Base-by-base conservation (phyloP, 306 rosid genomes). In the Quercus agrifolia region DNA sequence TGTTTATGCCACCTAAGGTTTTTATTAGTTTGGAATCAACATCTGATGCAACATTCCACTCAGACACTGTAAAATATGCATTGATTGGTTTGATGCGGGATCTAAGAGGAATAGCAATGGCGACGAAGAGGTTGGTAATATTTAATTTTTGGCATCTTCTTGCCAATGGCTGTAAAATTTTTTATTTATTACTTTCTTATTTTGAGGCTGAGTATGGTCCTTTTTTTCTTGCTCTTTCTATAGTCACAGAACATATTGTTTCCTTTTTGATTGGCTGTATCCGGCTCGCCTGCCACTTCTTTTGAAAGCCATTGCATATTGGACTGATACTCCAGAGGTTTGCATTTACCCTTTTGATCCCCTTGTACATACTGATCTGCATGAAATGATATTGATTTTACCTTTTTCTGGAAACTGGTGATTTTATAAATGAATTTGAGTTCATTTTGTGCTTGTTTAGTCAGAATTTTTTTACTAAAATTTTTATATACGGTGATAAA, bases 231-330 rank as follows among this genome's bases (percentile, higher is more conserved):
- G 66, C 33, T 71, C 21, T 81, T 74, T 78, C 80, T 70, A 44
- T 95, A 93, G 98, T 81, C 97, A 93, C 64, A 91, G 95, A 84
- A 78, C 95, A 1, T 91, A 85, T 71, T 97, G 95, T 19, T 85
- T 93, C 84, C 92, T 93, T 74, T 93, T 93, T 90, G 97, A 92
- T 90, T 94, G 98, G 98, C 86, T 94, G 56, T 94, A 94, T 81
- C 97, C 98, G 62, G 90, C 91, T 28, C 93, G 80, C 78, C 85
- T 91, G 94, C 91, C 88, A 44, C 88, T 92, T 79, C 85, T 94
- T 84, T 86, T 89, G 89, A 94, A 85, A 85, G 91, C 92, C 77
- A 85, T 89, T 85, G 79, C 89, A 25, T 89, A 88, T 41, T 94
- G 91, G 91, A 89, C 90, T 54, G 97, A 91, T 78, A 86, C 90